These are phyloP conservation scores for Coemansia sp. DNA, from an alignment of 192 early-diverging fungal species.

Conservation along the genomic window DNA sequence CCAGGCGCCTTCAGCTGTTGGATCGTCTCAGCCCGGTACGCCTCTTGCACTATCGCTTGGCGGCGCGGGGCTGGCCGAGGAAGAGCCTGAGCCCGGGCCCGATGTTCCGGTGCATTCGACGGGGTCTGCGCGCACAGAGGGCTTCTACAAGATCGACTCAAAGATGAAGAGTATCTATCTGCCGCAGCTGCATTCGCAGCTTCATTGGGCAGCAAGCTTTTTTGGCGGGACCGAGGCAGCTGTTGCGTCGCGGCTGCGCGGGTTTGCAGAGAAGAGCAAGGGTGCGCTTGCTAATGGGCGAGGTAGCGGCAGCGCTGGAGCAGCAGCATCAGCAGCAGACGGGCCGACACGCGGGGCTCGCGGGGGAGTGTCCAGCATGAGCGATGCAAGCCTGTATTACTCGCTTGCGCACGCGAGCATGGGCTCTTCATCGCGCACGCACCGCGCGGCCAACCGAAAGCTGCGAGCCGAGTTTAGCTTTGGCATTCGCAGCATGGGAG, in stretches of 20 bases:
- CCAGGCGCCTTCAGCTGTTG: slow-evolving; percentile 8
- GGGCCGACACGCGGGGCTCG: slow-evolving; percentile 12
- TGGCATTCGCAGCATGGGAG: slow-evolving; percentile 60
- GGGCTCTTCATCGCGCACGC: slow-evolving; percentile 64
- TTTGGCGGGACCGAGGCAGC: slow-evolving; percentile 53
- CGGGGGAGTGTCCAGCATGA: slow-evolving; percentile 10
- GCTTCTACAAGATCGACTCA: slow-evolving; percentile 70
- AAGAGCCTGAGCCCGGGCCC: slow-evolving; percentile 7
- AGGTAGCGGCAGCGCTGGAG: slow-evolving; percentile 20
- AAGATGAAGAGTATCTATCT: slow-evolving; percentile 69
- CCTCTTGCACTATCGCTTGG: slow-evolving; percentile 15
- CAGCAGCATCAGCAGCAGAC: slow-evolving; percentile 8
- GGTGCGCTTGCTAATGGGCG: not conserved
- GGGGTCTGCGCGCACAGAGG: slow-evolving; percentile 84
- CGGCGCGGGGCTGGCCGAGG: not conserved
- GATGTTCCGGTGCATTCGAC: slow-evolving; percentile 58
- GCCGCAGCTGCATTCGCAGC: slow-evolving; percentile 54
- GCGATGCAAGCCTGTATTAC: slow-evolving; percentile 34
- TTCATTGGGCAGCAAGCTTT: slow-evolving; percentile 55
- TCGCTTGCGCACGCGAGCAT: slow-evolving; percentile 45
- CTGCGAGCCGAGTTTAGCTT: slow-evolving; percentile 60
- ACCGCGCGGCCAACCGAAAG: slow-evolving; percentile 68
- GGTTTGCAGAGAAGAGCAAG: slow-evolving; percentile 25
- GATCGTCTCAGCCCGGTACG: slow-evolving; percentile 31
- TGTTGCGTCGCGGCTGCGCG: slow-evolving; percentile 51